phyloP scores from a whole-genome alignment of 1,284 basidiomycete species.

The Hymenochaete sp. region DNA sequence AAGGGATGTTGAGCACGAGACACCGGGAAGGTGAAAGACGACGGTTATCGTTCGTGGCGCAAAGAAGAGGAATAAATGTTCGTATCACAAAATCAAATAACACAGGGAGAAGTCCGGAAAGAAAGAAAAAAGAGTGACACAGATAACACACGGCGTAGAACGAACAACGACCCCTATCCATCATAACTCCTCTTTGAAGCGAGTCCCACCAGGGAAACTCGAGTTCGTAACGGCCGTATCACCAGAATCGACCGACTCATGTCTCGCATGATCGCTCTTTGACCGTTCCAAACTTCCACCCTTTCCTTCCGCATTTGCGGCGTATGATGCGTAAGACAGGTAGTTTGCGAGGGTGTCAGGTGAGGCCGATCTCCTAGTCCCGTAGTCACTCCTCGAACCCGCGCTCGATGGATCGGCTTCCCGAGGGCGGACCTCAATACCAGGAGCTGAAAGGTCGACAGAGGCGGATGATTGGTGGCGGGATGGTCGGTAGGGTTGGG shows the following conservation, averaged over 20 bases:
- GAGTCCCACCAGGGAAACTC: constrained; percentile 13
- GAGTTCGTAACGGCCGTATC: constrained; percentile 6
- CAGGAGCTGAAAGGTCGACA: not conserved
- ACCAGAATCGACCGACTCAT: constrained; percentile 11
- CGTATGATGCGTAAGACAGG: not conserved
- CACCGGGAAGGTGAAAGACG: no score
- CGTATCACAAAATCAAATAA: no score
- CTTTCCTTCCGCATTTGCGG: not conserved
- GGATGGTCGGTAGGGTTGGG: not conserved
- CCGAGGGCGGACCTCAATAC: constrained; percentile 1
- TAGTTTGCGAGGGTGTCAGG: not conserved
- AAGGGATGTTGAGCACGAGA: no score
- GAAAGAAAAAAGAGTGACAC: no score
- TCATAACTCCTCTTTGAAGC: constrained; percentile 14
- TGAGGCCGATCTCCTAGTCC: not conserved
- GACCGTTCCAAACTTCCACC: not conserved
- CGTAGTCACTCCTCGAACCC: not conserved
- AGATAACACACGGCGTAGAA: no score
- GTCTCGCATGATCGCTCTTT: constrained; percentile 1
- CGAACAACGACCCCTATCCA: no score
- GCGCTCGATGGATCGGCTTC: constrained; percentile 4
- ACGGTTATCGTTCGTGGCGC: no score
- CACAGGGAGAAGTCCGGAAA: no score
- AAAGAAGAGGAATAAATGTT: no score
- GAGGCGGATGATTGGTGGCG: not conserved